phyloP scores from a whole-genome alignment of 768 basidiomycete species.

The Mycena rosella region DNA sequence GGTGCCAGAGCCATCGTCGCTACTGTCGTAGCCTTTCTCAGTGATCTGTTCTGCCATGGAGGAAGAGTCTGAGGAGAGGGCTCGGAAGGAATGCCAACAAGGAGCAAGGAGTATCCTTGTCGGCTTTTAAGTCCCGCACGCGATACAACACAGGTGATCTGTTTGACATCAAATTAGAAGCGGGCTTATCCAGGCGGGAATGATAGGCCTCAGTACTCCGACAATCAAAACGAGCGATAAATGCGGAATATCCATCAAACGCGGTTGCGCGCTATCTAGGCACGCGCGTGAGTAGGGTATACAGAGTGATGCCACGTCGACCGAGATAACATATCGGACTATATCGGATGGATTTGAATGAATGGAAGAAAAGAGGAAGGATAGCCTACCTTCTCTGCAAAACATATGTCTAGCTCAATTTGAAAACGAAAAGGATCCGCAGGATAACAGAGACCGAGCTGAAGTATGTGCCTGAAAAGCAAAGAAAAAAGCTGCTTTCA shows the following conservation, averaged over 20 bases:
- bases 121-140: constrained; percentile 15
- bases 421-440: background rate
- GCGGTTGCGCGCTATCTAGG: background rate
- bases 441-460: too few relatives aligned
- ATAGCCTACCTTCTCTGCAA: too few relatives aligned
- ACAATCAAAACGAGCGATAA: background rate
- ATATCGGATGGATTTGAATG: too few relatives aligned
- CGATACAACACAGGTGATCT: constrained; percentile 19
- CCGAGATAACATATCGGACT: background rate
- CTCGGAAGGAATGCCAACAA: constrained; percentile 21
- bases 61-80: constrained; percentile 20
- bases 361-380: too few relatives aligned
- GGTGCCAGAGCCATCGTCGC: constrained; percentile 43
- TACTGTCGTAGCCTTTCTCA: constrained; percentile 42
- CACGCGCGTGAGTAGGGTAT: too few relatives aligned
- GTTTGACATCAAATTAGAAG: constrained; percentile 30
- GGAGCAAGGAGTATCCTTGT: background rate
- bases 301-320: too few relatives aligned
- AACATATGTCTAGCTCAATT: too few relatives aligned
- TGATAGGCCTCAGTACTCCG: background rate
- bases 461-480: constrained; percentile 15
- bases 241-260: background rate
- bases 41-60: constrained; percentile 32
- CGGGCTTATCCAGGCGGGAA: constrained; percentile 7
- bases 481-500: background rate